Base-by-base conservation (phyloP, 768 basidiomycete species). In the Calocybe gangraenosa region DNA sequence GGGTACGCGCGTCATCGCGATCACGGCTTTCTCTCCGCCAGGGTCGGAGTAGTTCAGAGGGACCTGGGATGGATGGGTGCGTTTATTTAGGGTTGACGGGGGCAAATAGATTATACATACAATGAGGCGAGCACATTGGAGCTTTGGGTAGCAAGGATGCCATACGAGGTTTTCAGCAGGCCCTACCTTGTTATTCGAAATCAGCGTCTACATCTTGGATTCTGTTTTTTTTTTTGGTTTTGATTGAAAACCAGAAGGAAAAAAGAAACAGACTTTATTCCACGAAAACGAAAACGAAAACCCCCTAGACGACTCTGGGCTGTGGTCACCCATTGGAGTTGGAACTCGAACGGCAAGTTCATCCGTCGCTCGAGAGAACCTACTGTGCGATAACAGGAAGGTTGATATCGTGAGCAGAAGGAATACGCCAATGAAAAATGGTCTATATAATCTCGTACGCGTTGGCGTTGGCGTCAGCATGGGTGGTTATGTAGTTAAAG, bases 21-120 rank as follows among this genome's bases (percentile, higher is more conserved):
- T 70, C 18, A 58, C 56, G 1, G 69, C 73, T 42, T 62, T 59
- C 14, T 49, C 59, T 7, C 67, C 68, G 11, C 55, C 32, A 2
- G 71, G 67, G 3, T 70, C 60, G 1, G 66, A 66, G 40, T 78
- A 69, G 47, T 76, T 66, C 22, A 76, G 53, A 15, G 74, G 74
- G 11, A 75, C 73, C 74, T 76, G 15, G 15, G 5, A 21, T 19
- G n/a, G 21, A 6, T 7, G 25, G n/a, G n/a, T n/a, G n/a, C n/a
- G n/a, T n/a, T 21, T 9, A 11, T n/a, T 44, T 19, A 42, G 40
- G 5, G 8, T 5, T 28, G 9, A 10, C 11, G 19, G 6, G 23
- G 17, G 23, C 23, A 28, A 15, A 8, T 31, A 35, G 14, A 35
- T 5, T 33, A 18, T 8, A 40, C n/a, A 18, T 39, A 66, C 67